Percentiles rank a stretch among this genome's conserved stretches.
Conservation (phyloP, 129 eudicot species). For the Flaveria sonorensis region DNA sequence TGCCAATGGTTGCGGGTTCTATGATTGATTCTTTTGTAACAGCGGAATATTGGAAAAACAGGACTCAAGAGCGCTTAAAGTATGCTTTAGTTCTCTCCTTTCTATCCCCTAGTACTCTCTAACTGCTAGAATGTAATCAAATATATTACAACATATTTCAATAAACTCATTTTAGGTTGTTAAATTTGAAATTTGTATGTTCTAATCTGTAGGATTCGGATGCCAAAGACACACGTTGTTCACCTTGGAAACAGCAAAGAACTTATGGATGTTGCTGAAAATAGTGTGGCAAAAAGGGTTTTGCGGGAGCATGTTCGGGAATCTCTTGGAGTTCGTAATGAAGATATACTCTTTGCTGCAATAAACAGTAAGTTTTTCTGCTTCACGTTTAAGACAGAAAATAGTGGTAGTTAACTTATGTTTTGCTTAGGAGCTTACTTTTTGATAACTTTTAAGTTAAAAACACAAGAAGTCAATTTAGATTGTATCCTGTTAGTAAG, state of each 20-base stretch:
- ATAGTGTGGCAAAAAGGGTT: constrained; percentile 77
- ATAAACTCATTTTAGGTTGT: background rate
- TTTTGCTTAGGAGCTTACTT: too few species aligned
- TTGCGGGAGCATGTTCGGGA: constrained; percentile 87
- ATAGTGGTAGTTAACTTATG: too few species aligned
- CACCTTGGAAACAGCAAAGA: constrained; percentile 96
- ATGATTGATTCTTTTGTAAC: constrained; percentile 90
- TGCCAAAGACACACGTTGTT: constrained; percentile 87
- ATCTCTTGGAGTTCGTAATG: constrained; percentile 81
- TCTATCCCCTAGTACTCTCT: background rate
- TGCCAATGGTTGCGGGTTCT: constrained; percentile 80
- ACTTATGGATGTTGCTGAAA: constrained; percentile 87
- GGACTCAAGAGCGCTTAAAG: constrained; percentile 86
- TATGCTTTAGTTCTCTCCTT: constrained; percentile 29
- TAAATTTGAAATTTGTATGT: background rate
- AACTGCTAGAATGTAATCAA: background rate
- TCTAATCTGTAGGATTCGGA: constrained; percentile 55
- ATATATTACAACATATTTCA: too few species aligned
- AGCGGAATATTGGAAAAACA: constrained; percentile 84
- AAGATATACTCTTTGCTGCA: constrained; percentile 81
- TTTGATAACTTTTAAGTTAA: too few species aligned
- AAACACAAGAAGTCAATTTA: background rate
- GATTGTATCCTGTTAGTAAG: background rate
- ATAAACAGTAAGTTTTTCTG: constrained; percentile 64
- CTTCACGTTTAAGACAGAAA: too few species aligned